Base-by-base conservation (phyloP, 768 basidiomycete species). In the Lentinula detonsa region DNA sequence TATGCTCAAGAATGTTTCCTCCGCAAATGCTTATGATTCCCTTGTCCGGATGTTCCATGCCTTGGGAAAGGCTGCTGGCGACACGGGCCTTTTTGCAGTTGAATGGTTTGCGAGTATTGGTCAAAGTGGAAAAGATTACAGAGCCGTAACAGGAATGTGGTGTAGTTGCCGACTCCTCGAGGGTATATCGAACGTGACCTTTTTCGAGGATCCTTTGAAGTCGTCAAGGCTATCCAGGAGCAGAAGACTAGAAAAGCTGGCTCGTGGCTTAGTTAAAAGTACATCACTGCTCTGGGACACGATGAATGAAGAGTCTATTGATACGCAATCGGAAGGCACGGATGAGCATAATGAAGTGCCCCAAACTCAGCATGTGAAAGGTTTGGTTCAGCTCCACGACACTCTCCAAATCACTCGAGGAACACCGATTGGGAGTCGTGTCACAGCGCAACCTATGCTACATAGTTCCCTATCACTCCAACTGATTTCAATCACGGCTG, bases 121-220 rank as follows among this genome's bases (percentile, higher is more conserved):
- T 4, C 73, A 76, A 48, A 72, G 72, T 37, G 78, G 82, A 23
- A 74, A 71, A 16, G 78, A 76, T 8, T 71, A 66, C 9, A 74
- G 75, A 28, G 81, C 85, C 16, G 83, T 86, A 1, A 80, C 89
- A 0, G 93, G 93, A 2, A 75, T 95, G 23, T 98, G 94, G 94
- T 90, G 91, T 64, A 88, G 90, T 2, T 82, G 83, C 62, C 81
- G 85, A 33, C 69, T 98, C 0, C 69, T 98, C 61, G 87, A 91
- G 66, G 95, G 96, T 2, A 74, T 88, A 7, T 77, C 82, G 0
- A 74, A 76, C 1, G 67, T 86, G 7, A 76, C 74, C 16, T 71
- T 89, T 8, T 72, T 73, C 23, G 66, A 69, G 1, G 59, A 43
- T 52, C 71, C 69, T 9, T 69, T 68, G 7, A 42, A 13, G 5